Evolutionary conservation across 2,329 filamentous ascomycete genomes (phyloP).

Genomic region (Beauveria caledonica): DNA sequence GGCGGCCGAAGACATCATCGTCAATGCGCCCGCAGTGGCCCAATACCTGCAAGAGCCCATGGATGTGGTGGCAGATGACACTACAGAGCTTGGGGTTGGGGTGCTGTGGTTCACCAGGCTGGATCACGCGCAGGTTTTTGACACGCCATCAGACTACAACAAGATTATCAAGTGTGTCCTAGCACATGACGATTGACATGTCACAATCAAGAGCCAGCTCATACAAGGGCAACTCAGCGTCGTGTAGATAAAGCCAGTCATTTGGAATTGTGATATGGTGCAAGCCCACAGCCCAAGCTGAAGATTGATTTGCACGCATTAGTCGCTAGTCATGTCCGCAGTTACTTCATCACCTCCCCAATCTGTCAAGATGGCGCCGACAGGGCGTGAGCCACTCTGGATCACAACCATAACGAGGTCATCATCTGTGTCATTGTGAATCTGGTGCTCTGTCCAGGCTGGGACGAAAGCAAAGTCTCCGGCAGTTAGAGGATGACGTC

Average conservation of each 20-base stretch:
- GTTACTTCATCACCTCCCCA: slow-evolving; percentile 46
- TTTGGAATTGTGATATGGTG: background rate
- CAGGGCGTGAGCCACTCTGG: slow-evolving; percentile 50
- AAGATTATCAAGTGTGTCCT: slow-evolving; percentile 23
- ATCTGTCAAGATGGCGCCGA: slow-evolving; percentile 53
- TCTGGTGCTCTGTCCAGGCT: slow-evolving; percentile 62
- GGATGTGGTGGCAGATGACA: slow-evolving; percentile 14
- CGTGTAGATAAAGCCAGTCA: background rate
- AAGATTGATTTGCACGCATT: background rate
- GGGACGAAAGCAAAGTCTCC: slow-evolving; percentile 67
- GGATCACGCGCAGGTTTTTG: slow-evolving; percentile 58
- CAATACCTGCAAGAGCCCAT: slow-evolving; percentile 38
- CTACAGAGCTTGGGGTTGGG: slow-evolving; percentile 35
- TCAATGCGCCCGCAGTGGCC: slow-evolving; percentile 50
- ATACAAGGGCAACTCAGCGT: background rate
- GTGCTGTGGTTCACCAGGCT: slow-evolving; percentile 52
- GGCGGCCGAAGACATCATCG: slow-evolving; percentile 54
- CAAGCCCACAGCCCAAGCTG: background rate
- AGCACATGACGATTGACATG: slow-evolving; percentile 1
- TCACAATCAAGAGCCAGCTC: background rate
- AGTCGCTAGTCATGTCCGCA: slow-evolving; percentile 3
- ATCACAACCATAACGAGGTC: slow-evolving; percentile 60
- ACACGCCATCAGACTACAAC: slow-evolving; percentile 23
- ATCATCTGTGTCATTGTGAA: slow-evolving; percentile 54
- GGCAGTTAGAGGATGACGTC: slow-evolving; percentile 46